A percentile compares a stretch with the other conserved stretches of the same genome.
Evolutionary conservation across 2,329 filamentous ascomycete genomes (phyloP).

Genomic region (Periconia macrospinosa): DNA sequence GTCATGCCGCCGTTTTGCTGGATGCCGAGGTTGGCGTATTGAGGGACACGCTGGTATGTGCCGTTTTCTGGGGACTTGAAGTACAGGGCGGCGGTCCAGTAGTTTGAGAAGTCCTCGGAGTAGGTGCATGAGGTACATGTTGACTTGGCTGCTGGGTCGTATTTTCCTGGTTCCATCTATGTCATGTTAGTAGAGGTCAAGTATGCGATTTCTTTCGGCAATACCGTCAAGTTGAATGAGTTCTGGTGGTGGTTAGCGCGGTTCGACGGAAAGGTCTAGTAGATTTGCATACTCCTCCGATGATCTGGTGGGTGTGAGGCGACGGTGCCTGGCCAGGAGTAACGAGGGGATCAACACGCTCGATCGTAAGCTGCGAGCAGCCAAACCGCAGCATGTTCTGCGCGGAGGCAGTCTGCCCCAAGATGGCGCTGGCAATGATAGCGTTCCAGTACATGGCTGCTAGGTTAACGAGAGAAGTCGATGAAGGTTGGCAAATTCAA

Average conservation of each 20-base stretch:
- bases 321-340: constrained; percentile 27
- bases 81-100: constrained; percentile 37
- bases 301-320: constrained; percentile 36
- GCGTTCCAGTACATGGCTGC: constrained; percentile 28
- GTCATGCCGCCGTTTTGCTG: constrained; percentile 36
- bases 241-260: constrained; percentile 9
- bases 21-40: constrained; percentile 32
- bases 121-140: constrained; percentile 38
- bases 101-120: constrained; percentile 32
- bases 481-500: constrained; percentile 5
- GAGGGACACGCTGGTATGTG: constrained; percentile 36
- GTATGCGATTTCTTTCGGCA: not conserved
- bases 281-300: constrained; percentile 19
- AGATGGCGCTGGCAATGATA: constrained; percentile 20
- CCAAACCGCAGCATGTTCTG: constrained; percentile 40
- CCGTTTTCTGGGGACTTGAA: constrained; percentile 36
- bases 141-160: constrained; percentile 24
- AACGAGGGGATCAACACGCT: constrained; percentile 56
- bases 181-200: constrained; percentile 11
- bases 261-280: not conserved
- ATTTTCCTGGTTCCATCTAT: constrained; percentile 31
- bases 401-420: constrained; percentile 26
- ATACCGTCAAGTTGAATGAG: constrained; percentile 36
- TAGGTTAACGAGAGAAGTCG: constrained; percentile 1
- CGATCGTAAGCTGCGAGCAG: constrained; percentile 44